Evolutionary conservation across 352 stramenopile species (phyloP), one percentile per base, ranked within the genome.

Genomic region (Detonula confervacea): DNA sequence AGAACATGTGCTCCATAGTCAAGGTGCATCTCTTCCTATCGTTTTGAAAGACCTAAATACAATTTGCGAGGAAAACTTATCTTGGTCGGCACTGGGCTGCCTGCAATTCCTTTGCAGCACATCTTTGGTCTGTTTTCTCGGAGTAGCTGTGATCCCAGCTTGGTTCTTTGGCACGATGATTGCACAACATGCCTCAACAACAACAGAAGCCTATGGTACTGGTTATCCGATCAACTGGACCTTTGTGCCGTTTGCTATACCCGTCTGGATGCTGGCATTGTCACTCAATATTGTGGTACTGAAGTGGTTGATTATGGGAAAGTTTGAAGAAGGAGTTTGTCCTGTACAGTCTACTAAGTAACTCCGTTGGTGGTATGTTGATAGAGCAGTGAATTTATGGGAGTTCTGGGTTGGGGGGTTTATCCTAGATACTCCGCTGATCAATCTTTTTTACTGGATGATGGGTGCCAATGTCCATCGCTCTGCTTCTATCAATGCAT

Each of bases 381-480:
- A 72, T 62, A 39, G 62, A 9, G 25, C 35, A 29, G 30, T 72
- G 12, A 16, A 24, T 63, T 24, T 62, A 29, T 72, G 62, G 62
- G 62, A 72, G 44, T 29, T 30, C 12, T 72, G 46, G 46, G 22
- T 61, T 30, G 62, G 62, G 3, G 7, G 22, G 2, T 72, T 72
- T 24, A 63, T 72, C 24, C 24, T 63, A 22, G 39, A 62, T 25
- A 72, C 62, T 30, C 62, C 62, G 5, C 49, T 72, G 18, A 63
- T 72, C 4, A 72, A n/a, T 12, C 6, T 63, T 20, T 63, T 51
- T 46, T 72, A 62, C 30, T 47, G 29, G 22, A 4, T 62, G 6
- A 61, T 72, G 44, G 62, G 62, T 7, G 44, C 62, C 22, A 72
- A 61, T 8, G 46, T 72, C 8, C 12, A 72, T 42, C 3, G 6